Evolutionary conservation across 1,284 basidiomycete genomes (phyloP).

Genomic region (Cerioporus squamosus): DNA sequence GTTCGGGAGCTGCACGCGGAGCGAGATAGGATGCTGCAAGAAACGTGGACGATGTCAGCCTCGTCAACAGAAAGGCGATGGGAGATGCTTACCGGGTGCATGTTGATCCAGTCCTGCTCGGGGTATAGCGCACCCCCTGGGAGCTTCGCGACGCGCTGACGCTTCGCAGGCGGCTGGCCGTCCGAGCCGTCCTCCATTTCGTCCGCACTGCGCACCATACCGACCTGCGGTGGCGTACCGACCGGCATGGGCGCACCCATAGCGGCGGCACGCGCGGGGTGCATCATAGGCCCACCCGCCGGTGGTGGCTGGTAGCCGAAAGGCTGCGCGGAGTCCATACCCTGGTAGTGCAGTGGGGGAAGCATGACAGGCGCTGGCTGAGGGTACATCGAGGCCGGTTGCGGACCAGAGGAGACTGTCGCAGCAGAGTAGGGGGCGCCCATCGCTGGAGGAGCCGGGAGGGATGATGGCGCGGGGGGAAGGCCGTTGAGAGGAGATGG

Average conservation of each 20-base stretch:
- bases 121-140: slow-evolving; percentile 81
- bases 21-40: slow-evolving; percentile 80
- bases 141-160: slow-evolving; percentile 81
- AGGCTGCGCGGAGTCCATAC: slow-evolving; percentile 73
- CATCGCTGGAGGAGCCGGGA: slow-evolving; percentile 61
- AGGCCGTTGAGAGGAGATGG: slow-evolving; percentile 63
- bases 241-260: slow-evolving; percentile 35
- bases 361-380: slow-evolving; percentile 77
- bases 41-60: slow-evolving; percentile 9
- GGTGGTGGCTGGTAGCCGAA: slow-evolving; percentile 78
- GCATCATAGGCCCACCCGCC: slow-evolving; percentile 33
- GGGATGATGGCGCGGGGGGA: slow-evolving; percentile 67
- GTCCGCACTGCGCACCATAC: slow-evolving; percentile 75
- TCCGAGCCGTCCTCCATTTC: slow-evolving; percentile 73
- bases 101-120: slow-evolving; percentile 85
- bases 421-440: slow-evolving; percentile 65
- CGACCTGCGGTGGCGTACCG: slow-evolving; percentile 50
- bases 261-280: slow-evolving; percentile 43
- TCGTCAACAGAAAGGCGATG: slow-evolving; percentile 1
- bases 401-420: slow-evolving; percentile 79
- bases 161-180: slow-evolving; percentile 74
- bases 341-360: slow-evolving; percentile 82
- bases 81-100: slow-evolving; percentile 76
- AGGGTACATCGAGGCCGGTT: slow-evolving; percentile 72
- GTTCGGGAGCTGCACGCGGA: slow-evolving; percentile 81